Base-by-base conservation (phyloP, 352 stramenopile genomes). In the Poterioochromonas sp. region DNA sequence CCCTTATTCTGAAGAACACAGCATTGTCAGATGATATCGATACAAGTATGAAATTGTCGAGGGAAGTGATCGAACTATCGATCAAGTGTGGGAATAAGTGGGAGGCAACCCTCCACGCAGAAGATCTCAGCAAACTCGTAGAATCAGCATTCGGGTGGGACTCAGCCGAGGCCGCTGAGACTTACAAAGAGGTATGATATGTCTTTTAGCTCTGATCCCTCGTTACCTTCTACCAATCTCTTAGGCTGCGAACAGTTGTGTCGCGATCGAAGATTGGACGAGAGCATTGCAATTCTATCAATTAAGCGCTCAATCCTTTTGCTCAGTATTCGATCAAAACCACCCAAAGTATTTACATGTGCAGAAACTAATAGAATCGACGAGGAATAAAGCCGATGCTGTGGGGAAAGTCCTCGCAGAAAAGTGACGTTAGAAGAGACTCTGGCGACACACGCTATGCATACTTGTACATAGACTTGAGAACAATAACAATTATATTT, bases 111-210 rank as follows among this genome's bases (percentile, higher is more conserved):
- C 12, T 44, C 2, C 26, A 44, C 1, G 3, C 29, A 37, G 65
- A 74, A 35, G 41, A 51, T 12, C 35, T 74, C 3, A 37, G 37
- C 34, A 40, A 29, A 54, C 29, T 74, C 3, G 1, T 3, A 22
- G 65, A 74, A 74, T 5, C 37, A 40, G 65, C 39, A 53, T 74
- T 40, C 29, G 65, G 65, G 53, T 74, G 65, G 65, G 65, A 74
- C 29, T 74, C 65, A 18, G 11, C 32, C 18, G 39, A 74, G 29
- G 39, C 41, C 15, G 65, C 65, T 37, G 65, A 51, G 40, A 12
- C 41, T 20, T 37, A 54, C 65, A 74, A 34, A 37, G 34, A 37
- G 11, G 65, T 71, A 22, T 39, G 26, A 15, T 15, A 58, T 58
- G 47, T 65, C n/a, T 65, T 12, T 11, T 65, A 65, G 8, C 54